Base-by-base conservation (phyloP, 148 eudicot species). In the Cornus suecica region DNA sequence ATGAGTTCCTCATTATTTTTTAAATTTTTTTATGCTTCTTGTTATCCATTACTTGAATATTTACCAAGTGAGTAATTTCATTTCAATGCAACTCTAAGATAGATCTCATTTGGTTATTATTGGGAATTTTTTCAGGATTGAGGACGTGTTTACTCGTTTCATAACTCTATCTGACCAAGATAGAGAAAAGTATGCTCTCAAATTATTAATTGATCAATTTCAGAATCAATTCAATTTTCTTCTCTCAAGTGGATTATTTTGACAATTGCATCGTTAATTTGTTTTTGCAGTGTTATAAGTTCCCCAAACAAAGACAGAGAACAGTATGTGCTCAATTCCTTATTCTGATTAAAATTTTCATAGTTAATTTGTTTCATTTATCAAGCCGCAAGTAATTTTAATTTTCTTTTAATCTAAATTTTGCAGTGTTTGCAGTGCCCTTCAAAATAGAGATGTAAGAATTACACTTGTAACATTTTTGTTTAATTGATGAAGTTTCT, bases 121-220 rank as follows among this genome's bases (percentile, higher is more conserved):
- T 64, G 31, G 14, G 37, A 42, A 64, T 25, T n/a, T n/a, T n/a
- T n/a, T 64, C 60, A 91, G 93, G 75, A 85, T 89, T 31, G 93
- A 89, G 74, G 97, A 91, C 66, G 91, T 91, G 6, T 77, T 91
- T 65, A 77, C 79, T 1, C 90, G 86, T 2, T 91, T 86, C 69
- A 76, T 91, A 31, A 87, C 75, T 80, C 86, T 89, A 32, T 77
- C 88, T 0, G 93, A 89, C 29, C 88, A 83, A 41, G 97, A 89
- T 15, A 78, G 88, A 76, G 91, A 84, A 76, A 81, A 77, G 91
- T 88, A 83, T 61, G 62, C 23, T 18, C 9, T 58, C 20, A 18
- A 22, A 22, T 58, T 58, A 58, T 58, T 58, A 37, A 1, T 5
- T 32, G 7, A 22, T 58, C 24, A 7, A 58, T n/a, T 58, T 58